A percentile compares a stretch with the other conserved stretches of the same genome.
phyloP scores from a whole-genome alignment of 2,329 filamentous ascomycete genomes.

The Aspergillus sergii region DNA sequence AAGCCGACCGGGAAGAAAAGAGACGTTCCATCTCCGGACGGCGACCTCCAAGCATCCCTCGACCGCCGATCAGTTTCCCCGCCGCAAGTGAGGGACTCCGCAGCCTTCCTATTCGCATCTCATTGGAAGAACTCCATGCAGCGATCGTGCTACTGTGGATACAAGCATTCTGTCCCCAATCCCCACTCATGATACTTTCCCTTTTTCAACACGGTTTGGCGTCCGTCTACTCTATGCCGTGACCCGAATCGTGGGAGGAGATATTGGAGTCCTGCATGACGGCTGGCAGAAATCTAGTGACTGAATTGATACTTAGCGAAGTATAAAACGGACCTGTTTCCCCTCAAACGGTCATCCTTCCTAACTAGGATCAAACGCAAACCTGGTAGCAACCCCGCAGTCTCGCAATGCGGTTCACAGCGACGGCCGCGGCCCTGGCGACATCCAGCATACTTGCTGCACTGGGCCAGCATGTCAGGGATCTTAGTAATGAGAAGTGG shows the following conservation, averaged over 20 bases:
- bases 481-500: conserved; percentile 49
- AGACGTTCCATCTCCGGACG: neutral
- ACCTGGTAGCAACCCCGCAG: neutral
- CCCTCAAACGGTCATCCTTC: neutral
- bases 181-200: neutral
- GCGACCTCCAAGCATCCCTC: neutral
- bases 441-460: conserved; percentile 15
- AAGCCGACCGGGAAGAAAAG: neutral
- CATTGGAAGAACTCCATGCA: conserved; percentile 5
- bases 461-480: conserved; percentile 38
- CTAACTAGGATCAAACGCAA: neutral
- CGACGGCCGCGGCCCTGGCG: conserved; percentile 19
- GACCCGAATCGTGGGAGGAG: neutral
- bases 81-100: neutral
- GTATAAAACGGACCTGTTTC: neutral
- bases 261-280: neutral
- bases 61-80: neutral
- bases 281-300: neutral
- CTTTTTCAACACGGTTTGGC: conserved; percentile 6
- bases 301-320: neutral
- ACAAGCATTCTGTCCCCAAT: conserved; percentile 5
- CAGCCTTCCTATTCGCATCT: neutral
- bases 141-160: conserved; percentile 1
- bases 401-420: conserved; percentile 24
- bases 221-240: neutral